Conservation (phyloP, 2,329 filamentous ascomycete species). For the Pseudocercospora cruenta region DNA sequence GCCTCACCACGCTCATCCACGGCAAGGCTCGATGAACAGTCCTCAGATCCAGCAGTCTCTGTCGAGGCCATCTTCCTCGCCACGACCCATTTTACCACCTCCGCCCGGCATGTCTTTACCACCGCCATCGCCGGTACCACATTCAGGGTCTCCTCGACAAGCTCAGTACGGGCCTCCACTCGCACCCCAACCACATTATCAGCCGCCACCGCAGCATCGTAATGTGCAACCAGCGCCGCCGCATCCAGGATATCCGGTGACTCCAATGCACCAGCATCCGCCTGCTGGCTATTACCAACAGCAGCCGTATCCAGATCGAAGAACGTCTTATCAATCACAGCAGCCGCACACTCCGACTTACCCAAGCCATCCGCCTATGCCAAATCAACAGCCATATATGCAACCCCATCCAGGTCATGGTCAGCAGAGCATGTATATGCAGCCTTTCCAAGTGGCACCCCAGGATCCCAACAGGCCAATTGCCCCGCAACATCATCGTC, state of each 20-base stretch:
- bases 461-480: slow-evolving; percentile 44
- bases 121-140: slow-evolving; percentile 34
- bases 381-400: slow-evolving; percentile 42
- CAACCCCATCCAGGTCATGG: slow-evolving; percentile 18
- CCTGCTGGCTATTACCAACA: slow-evolving; percentile 38
- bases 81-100: slow-evolving; percentile 43
- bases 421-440: slow-evolving; percentile 46
- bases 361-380: slow-evolving; percentile 33
- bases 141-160: slow-evolving; percentile 38
- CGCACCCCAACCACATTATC: slow-evolving; percentile 32
- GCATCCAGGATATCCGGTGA: slow-evolving; percentile 26
- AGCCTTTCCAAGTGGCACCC: slow-evolving; percentile 52
- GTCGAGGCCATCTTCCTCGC: slow-evolving; percentile 40
- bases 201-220: slow-evolving; percentile 25
- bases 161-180: slow-evolving; percentile 21
- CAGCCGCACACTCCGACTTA: slow-evolving; percentile 35
- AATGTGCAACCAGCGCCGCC: slow-evolving; percentile 27
- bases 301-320: slow-evolving; percentile 31
- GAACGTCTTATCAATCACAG: slow-evolving; percentile 35
- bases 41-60: slow-evolving; percentile 39
- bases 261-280: slow-evolving; percentile 34
- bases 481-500: slow-evolving; percentile 27
- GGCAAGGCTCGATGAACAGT: slow-evolving; percentile 30
- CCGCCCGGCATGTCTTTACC: slow-evolving; percentile 41
- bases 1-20: slow-evolving; percentile 36